Base-by-base conservation (phyloP, 2,329 filamentous ascomycete genomes). In the Westerdykella sp. region DNA sequence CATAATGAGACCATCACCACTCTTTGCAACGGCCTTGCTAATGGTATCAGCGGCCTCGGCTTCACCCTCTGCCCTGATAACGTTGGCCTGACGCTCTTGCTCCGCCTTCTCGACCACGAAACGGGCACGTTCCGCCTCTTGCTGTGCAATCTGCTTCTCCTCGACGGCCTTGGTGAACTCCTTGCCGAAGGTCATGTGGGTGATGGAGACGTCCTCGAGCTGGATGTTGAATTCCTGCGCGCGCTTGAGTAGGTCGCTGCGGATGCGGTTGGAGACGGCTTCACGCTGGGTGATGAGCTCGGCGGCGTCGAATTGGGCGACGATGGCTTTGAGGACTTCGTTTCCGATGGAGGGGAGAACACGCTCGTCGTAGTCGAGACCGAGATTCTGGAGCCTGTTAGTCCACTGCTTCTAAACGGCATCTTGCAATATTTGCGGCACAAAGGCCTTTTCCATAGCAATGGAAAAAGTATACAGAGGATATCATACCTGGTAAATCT, bases 71-170 rank as follows among this genome's bases (percentile, higher is more conserved):
- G 93, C 93, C 44, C 93, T 82, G 70, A 98, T 98, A 62, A 98
- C 93, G 73, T 93, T 97, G 58, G 93, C 93, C 74, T 98, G 93
- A 61, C 93, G 80, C 76, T 98, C 93, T 76, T 98, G 93, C 79
- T 98, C 93, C 48, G 93, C 93, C 69, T 88, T 88, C 79, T 98
- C 93, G 68, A 98, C 93, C 57, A 98, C 94, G 76, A 98, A 98
- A 55, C 93, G 81, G 39, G 93, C 93, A 54, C 93, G 81, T 78
- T 98, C 93, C 51, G 93, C 93, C 66, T 98, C 93, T 73, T 98
- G 93, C 75, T 98, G 93, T 43, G 93, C 93, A 69, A 98, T 98
- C 78, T 98, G 93, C 83, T 98, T 98, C 81, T 98, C 93, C 76
- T 98, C 93, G 62, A 98, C 93, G 53, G 93, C 93, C 71, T 87